Evolutionary conservation across 2,329 filamentous ascomycete species (phyloP).

Genomic region (Fusarium sp.): DNA sequence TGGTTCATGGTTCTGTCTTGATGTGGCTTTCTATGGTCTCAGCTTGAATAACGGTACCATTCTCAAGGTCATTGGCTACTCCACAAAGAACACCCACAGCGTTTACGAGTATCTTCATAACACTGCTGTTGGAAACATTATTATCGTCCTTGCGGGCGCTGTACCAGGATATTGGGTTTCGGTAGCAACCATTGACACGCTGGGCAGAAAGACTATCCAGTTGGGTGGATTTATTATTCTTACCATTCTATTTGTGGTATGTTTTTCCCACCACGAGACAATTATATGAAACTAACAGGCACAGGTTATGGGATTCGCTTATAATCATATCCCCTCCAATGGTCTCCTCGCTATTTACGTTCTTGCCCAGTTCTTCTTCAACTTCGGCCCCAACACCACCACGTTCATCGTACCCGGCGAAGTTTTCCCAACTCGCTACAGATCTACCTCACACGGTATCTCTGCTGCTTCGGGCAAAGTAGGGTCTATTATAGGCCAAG

Average conservation of each 20-base stretch:
- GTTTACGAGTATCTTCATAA: slow-evolving; percentile 80
- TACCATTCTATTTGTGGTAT: slow-evolving; percentile 68
- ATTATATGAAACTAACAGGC: background rate
- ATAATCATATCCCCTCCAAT: slow-evolving; percentile 64
- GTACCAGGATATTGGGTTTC: slow-evolving; percentile 88
- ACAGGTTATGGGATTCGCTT: slow-evolving; percentile 71
- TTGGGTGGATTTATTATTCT: slow-evolving; percentile 72
- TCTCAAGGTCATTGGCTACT: slow-evolving; percentile 78
- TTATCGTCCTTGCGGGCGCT: slow-evolving; percentile 81
- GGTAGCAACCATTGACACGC: slow-evolving; percentile 77
- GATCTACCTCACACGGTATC: slow-evolving; percentile 70
- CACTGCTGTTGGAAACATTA: slow-evolving; percentile 82
- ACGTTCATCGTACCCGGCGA: slow-evolving; percentile 71
- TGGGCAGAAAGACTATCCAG: slow-evolving; percentile 85
- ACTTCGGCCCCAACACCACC: slow-evolving; percentile 69
- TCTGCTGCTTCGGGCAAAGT: slow-evolving; percentile 68
- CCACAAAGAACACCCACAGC: slow-evolving; percentile 59
- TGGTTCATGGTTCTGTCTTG: slow-evolving; percentile 85
- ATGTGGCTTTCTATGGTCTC: slow-evolving; percentile 74
- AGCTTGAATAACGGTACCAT: slow-evolving; percentile 83
- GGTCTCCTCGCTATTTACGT: slow-evolving; percentile 69
- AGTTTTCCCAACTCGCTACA: slow-evolving; percentile 69
- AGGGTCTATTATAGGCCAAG: slow-evolving; percentile 69
- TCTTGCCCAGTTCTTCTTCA: slow-evolving; percentile 71
- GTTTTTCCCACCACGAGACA: background rate